Evolutionary conservation across 768 basidiomycete genomes (phyloP).

Genomic region (Lanmaoa pseudosensibilis): DNA sequence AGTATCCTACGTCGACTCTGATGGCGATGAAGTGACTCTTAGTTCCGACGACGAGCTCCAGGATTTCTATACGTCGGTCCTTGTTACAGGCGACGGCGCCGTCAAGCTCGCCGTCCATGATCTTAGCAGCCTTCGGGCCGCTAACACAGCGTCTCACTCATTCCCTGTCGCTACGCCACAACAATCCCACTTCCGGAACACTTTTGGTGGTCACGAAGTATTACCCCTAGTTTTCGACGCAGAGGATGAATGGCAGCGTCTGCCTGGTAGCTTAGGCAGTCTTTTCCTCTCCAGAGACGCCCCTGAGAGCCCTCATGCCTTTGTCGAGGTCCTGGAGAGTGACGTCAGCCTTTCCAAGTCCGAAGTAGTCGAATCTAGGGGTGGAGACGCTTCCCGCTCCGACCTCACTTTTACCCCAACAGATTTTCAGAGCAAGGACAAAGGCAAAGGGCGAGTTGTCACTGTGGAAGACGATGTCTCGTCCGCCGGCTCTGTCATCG

Average conservation of each 20-base stretch:
- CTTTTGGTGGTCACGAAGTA: slow-evolving; percentile 51
- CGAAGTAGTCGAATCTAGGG: slow-evolving; percentile 32
- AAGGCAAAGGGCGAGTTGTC: slow-evolving; percentile 38
- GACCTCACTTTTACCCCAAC: slow-evolving; percentile 18
- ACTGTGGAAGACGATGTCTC: slow-evolving; percentile 36
- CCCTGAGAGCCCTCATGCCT: slow-evolving; percentile 56
- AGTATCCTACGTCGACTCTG: slow-evolving; percentile 70
- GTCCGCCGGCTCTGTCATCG: slow-evolving; percentile 44
- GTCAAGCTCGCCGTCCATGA: slow-evolving; percentile 68
- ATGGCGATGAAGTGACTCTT: slow-evolving; percentile 75
- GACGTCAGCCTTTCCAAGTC: slow-evolving; percentile 37
- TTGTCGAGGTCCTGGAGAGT: slow-evolving; percentile 56
- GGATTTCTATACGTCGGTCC: slow-evolving; percentile 56
- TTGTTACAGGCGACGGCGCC: slow-evolving; percentile 20
- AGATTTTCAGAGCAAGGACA: slow-evolving; percentile 45
- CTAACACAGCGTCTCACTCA: slow-evolving; percentile 32
- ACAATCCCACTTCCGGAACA: slow-evolving; percentile 53
- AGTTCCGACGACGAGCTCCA: slow-evolving; percentile 76
- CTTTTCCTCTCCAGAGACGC: slow-evolving; percentile 38
- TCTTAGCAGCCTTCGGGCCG: slow-evolving; percentile 41
- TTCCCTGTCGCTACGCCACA: slow-evolving; percentile 35
- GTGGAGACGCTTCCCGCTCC: slow-evolving; percentile 34
- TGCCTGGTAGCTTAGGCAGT: slow-evolving; percentile 44
- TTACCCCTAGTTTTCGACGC: slow-evolving; percentile 46
- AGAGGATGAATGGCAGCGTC: slow-evolving; percentile 66